phyloP scores from a whole-genome alignment of 2,329 filamentous ascomycete species.

The Stylonectria norvegica region DNA sequence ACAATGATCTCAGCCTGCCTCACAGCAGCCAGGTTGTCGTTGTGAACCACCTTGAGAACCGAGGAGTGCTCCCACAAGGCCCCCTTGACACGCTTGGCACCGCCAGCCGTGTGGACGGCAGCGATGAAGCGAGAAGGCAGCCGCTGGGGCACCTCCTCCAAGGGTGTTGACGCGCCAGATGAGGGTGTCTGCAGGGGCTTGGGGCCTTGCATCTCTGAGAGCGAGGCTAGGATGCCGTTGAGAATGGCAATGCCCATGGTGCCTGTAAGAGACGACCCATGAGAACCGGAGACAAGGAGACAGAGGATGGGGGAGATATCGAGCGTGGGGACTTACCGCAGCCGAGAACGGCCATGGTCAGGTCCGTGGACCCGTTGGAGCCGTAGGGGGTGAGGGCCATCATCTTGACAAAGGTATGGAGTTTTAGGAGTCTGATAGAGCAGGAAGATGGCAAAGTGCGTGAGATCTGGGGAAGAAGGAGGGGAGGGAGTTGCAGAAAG shows the following conservation, averaged over 20 bases:
- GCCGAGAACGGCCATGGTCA: conserved; percentile 77
- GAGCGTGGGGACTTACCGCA: conserved; percentile 58
- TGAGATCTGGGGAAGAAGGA: conserved; percentile 4
- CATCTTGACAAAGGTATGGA: conserved; percentile 22
- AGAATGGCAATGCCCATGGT: conserved; percentile 85
- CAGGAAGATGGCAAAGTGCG: no score
- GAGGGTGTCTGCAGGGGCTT: conserved; percentile 43
- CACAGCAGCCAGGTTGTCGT: conserved; percentile 67
- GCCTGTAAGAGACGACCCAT: conserved; percentile 44
- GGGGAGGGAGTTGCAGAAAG: conserved; percentile 2
- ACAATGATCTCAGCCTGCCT: conserved; percentile 69
- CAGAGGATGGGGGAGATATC: background rate
- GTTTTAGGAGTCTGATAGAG: conserved; percentile 6
- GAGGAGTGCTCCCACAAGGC: conserved; percentile 62
- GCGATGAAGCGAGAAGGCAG: conserved; percentile 76
- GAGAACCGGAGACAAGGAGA: conserved; percentile 8
- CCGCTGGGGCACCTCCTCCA: conserved; percentile 49
- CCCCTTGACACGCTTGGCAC: conserved; percentile 64
- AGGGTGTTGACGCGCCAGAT: conserved; percentile 42
- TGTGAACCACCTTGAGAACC: conserved; percentile 63
- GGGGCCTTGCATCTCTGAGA: conserved; percentile 50
- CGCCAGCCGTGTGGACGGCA: conserved; percentile 69
- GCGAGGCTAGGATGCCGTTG: conserved; percentile 70
- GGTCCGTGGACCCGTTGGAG: conserved; percentile 37
- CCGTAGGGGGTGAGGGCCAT: conserved; percentile 35